These are phyloP conservation scores for Ophiostoma populinum DNA, from an alignment of 2,329 filamentous ascomycete genomes.

Conservation along the genomic window DNA sequence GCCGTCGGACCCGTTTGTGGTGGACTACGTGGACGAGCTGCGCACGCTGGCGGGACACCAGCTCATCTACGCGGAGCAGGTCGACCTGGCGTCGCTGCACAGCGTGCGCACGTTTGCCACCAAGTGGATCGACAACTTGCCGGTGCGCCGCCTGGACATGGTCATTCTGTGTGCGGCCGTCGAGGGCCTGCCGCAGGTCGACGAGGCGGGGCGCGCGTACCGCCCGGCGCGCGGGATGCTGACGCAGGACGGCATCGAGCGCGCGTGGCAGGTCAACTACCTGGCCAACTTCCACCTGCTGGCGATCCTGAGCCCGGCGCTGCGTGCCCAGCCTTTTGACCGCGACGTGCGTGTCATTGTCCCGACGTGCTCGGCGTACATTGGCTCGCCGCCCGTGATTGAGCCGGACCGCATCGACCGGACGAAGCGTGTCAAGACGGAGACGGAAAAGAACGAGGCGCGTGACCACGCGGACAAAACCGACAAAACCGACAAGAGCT, in stretches of 20 bases:
- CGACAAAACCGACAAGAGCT: not conserved
- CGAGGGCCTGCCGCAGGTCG: conserved; percentile 21
- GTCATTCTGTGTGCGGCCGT: conserved; percentile 66
- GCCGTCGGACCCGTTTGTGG: conserved; percentile 70
- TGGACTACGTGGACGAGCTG: conserved; percentile 83
- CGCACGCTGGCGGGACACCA: conserved; percentile 61
- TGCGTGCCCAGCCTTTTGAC: conserved; percentile 82
- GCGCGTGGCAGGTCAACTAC: conserved; percentile 90
- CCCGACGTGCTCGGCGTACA: conserved; percentile 75
- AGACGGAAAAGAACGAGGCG: conserved; percentile 8
- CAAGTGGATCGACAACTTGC: conserved; percentile 93
- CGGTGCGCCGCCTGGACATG: conserved; percentile 77
- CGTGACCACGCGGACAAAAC: conserved; percentile 4
- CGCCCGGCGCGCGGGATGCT: conserved; percentile 22
- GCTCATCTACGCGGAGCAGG: conserved; percentile 87
- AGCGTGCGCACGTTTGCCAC: conserved; percentile 88
- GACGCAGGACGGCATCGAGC: conserved; percentile 68
- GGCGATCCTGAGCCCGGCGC: conserved; percentile 74
- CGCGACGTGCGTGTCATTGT: conserved; percentile 82
- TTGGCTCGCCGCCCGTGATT: conserved; percentile 52
- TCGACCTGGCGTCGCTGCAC: conserved; percentile 75
- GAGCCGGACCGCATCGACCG: conserved; percentile 12
- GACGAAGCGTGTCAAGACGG: conserved; percentile 11
- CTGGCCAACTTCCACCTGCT: conserved; percentile 90
- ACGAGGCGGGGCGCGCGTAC: conserved; percentile 17